Percentiles rank a stretch among this genome's conserved stretches.
Evolutionary conservation across 495 filamentous ascomycete species (phyloP).

Genomic region (Aspergillus haitiensis): DNA sequence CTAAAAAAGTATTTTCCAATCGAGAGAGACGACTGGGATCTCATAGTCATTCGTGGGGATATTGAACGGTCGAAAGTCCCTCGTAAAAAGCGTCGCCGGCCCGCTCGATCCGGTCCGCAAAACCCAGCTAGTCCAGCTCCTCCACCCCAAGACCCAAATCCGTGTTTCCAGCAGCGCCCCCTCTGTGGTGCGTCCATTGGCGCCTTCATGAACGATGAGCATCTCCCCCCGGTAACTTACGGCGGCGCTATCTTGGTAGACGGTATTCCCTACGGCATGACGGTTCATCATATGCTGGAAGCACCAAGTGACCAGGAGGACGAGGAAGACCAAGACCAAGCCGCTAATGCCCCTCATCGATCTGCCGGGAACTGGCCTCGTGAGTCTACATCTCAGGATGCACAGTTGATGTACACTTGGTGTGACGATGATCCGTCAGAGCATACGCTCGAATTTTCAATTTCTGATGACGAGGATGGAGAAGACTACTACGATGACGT

Average conservation of each 20-base stretch:
- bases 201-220: slow-evolving; percentile 78
- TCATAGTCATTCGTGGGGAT: slow-evolving; percentile 66
- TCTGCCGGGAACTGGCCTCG: slow-evolving; percentile 40
- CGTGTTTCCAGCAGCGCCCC: slow-evolving; percentile 69
- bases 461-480: slow-evolving; percentile 51
- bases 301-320: slow-evolving; percentile 66
- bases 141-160: slow-evolving; percentile 38
- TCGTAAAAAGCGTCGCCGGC: slow-evolving; percentile 45
- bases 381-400: slow-evolving; percentile 20
- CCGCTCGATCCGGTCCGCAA: slow-evolving; percentile 38
- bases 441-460: slow-evolving; percentile 44
- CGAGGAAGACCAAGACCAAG: slow-evolving; percentile 31
- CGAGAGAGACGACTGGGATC: slow-evolving; percentile 56
- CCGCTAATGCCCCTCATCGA: slow-evolving; percentile 32
- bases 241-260: slow-evolving; percentile 86
- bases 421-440: slow-evolving; percentile 36
- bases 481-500: slow-evolving; percentile 45
- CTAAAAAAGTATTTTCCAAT: slow-evolving; percentile 70
- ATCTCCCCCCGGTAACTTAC: slow-evolving; percentile 85
- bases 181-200: slow-evolving; percentile 89
- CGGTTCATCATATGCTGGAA: slow-evolving; percentile 94
- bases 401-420: slow-evolving; percentile 36
- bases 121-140: slow-evolving; percentile 35
- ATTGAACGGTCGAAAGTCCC: slow-evolving; percentile 65
- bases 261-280: slow-evolving; percentile 83